A percentile compares a stretch with the other conserved stretches of the same genome.
phyloP scores from a whole-genome alignment of 2,329 filamentous ascomycete genomes.

The Aspergillus intermedius region DNA sequence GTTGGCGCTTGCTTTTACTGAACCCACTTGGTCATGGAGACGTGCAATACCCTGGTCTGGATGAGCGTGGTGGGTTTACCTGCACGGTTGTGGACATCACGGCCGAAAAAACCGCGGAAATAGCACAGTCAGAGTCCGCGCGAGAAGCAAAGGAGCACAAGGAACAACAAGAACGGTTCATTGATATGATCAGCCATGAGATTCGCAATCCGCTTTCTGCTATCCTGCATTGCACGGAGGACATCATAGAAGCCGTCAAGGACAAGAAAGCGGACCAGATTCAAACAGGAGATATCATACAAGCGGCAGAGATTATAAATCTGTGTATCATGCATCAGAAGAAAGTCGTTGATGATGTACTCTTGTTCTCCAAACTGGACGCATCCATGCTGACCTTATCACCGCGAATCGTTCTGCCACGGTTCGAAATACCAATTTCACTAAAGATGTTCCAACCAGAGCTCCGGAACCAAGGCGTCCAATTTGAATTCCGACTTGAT shows the following conservation, averaged over 20 bases:
- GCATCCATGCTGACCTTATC: conserved; percentile 67
- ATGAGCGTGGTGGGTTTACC: conserved; percentile 10
- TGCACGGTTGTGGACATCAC: conserved; percentile 70
- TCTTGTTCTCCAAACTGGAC: conserved; percentile 69
- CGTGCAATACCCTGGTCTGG: background rate
- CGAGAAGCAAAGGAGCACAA: conserved; percentile 78
- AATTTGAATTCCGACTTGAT: conserved; percentile 59
- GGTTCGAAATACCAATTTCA: conserved; percentile 59
- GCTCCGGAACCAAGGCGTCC: conserved; percentile 61
- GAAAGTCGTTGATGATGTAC: conserved; percentile 67
- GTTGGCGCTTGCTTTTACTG: conserved; percentile 14
- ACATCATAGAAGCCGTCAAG: conserved; percentile 19
- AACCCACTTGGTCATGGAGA: conserved; percentile 4
- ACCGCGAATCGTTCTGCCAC: conserved; percentile 61
- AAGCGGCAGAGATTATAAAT: conserved; percentile 70
- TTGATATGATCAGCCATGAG: conserved; percentile 61
- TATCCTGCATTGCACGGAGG: conserved; percentile 55
- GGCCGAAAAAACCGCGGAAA: conserved; percentile 77
- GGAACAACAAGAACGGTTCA: conserved; percentile 71
- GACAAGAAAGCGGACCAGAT: conserved; percentile 4
- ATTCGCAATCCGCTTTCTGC: conserved; percentile 54
- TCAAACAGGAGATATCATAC: conserved; percentile 56
- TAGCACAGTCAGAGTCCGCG: conserved; percentile 68
- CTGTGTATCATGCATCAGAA: conserved; percentile 76
- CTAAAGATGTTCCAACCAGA: conserved; percentile 76